These are phyloP conservation scores for Rhodomyrtus tomentosa DNA, from an alignment of 345 rosid genomes.

Conservation along the genomic window DNA sequence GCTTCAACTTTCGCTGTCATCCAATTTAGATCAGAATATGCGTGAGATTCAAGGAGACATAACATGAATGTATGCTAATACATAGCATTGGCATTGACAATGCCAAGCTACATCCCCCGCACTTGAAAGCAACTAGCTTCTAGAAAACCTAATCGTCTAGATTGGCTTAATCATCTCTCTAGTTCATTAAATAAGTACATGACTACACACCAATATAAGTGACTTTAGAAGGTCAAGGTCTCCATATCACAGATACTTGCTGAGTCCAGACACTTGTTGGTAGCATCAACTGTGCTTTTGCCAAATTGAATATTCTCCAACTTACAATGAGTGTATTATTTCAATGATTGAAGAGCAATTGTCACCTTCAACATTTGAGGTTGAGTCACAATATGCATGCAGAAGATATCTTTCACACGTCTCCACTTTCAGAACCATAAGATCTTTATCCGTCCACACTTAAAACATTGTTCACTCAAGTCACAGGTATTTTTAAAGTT, in stretches of 20 bases:
- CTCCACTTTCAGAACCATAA: background rate
- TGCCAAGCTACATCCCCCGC: background rate
- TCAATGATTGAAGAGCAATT: background rate
- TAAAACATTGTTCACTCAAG: background rate
- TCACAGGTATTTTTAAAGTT: background rate
- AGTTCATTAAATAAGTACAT: background rate
- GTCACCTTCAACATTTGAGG: background rate
- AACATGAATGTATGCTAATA: background rate
- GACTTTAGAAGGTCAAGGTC: background rate
- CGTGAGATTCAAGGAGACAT: background rate
- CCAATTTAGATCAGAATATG: background rate
- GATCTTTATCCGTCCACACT: background rate
- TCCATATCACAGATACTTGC: background rate
- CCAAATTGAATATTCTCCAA: background rate
- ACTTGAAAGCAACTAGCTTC: background rate
- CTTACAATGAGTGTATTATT: background rate
- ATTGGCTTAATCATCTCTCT: background rate
- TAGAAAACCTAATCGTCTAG: background rate
- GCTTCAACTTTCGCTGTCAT: background rate
- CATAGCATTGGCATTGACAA: background rate
- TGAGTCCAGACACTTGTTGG: background rate
- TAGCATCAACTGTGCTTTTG: background rate
- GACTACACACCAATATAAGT: background rate
- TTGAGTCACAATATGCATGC: background rate
- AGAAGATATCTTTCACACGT: background rate